Base-by-base conservation (phyloP, 305 asterid species). In the Fraxinus baroniana region DNA sequence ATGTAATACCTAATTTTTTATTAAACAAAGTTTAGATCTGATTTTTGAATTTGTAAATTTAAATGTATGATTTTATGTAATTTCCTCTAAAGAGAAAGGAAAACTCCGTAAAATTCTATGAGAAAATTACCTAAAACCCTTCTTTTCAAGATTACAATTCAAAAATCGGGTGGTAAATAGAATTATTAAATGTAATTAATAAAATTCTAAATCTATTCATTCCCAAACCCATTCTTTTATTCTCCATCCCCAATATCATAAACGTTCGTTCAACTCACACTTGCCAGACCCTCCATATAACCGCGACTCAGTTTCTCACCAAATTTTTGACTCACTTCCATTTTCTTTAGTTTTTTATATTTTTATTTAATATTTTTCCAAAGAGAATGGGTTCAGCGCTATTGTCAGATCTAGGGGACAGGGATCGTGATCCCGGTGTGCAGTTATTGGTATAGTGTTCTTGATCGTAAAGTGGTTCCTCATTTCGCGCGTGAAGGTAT, bases 391-490 rank as follows among this genome's bases (percentile, higher is more conserved):
- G 87, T 80, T 76, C 83, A 86, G 90, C 90, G 39, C 72, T 93
- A 87, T 78, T 94, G 49, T 85, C 98, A 80, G 95, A 92, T 86
- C 90, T 89, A 52, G 97, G 90, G 17, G 28, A 81, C 97, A 72
- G 91, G 93, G 89, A 89, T 94, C 46, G 89, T 85, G 75, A 92
- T 94, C 86, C 98, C 97, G 82, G 90, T 90, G 71, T 93, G 97
- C 95, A 12, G 91, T 86, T 24, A 70, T 93, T 79, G 97, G 97
- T 46, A 93, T 93, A 82, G 71, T 89, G 32, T 94, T 94, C 91
- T 93, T 97, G 9, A 86, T 93, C 6, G 85, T 91, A 30, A 97
- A 94, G 83, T 93, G 98, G 98, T 72, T 18, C 66, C 44, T 91
- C 28, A 97, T 94, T 3, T 88, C 97, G 17, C 87, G 85, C 28